These are phyloP conservation scores for Amniculicola lignicola DNA, from an alignment of 495 filamentous ascomycete species.

Conservation along the genomic window DNA sequence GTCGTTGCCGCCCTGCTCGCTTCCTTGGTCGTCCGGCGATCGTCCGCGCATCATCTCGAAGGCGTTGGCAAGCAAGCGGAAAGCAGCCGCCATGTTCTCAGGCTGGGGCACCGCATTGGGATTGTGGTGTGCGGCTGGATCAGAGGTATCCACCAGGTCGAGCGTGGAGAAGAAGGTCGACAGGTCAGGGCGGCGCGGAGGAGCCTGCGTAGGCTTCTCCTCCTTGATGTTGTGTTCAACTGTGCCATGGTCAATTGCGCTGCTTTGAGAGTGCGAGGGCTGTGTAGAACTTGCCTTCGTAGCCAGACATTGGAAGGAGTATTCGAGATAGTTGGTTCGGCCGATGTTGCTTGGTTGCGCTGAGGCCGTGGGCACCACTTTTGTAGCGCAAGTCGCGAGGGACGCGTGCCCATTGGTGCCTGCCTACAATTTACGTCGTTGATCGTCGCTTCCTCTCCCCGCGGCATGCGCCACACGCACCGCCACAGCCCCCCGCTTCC, in stretches of 20 bases:
- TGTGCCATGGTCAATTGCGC: conserved; percentile 39
- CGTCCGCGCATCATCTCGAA: conserved; percentile 46
- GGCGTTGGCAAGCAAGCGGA: conserved; percentile 59
- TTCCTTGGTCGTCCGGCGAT: conserved; percentile 11
- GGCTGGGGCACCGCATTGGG: conserved; percentile 68
- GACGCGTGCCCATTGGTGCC: conserved; percentile 16
- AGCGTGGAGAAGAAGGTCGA: conserved; percentile 82
- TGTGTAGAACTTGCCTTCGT: conserved; percentile 37
- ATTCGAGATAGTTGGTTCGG: background rate
- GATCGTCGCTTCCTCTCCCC: too few relatives aligned
- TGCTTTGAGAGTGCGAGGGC: background rate
- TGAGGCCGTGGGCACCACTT: background rate
- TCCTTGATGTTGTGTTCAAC: conserved; percentile 77
- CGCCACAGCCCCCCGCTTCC: too few relatives aligned
- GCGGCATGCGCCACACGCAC: too few relatives aligned
- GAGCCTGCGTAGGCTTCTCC: conserved; percentile 40
- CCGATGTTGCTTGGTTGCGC: background rate
- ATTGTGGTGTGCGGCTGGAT: conserved; percentile 49
- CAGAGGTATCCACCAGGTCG: conserved; percentile 56
- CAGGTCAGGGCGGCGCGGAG: conserved; percentile 71
- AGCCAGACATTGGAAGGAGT: conserved; percentile 44
- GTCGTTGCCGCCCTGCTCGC: conserved; percentile 42
- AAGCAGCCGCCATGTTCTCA: conserved; percentile 63
- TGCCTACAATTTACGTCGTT: too few relatives aligned
- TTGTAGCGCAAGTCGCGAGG: background rate